Conservation (phyloP, 805 yeast species). For the Cyberlindnera xylosilytica region DNA sequence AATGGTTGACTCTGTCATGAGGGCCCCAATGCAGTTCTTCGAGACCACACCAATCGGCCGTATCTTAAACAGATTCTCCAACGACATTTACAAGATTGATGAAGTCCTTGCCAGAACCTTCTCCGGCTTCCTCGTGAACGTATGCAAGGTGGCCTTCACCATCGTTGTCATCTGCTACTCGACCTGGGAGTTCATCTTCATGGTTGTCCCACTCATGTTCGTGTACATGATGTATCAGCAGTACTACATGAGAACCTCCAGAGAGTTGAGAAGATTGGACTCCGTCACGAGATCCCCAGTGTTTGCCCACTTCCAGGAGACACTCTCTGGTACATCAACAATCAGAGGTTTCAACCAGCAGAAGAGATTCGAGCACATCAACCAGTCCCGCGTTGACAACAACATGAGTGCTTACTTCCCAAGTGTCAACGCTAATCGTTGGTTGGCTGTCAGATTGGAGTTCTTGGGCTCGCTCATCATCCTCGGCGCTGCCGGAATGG, state of each 20-base stretch:
- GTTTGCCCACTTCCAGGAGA: conserved; percentile 81
- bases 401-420: conserved; percentile 94
- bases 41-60: conserved; percentile 96
- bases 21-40: conserved; percentile 94
- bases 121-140: conserved; percentile 61
- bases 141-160: conserved; percentile 67
- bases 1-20: conserved; percentile 71
- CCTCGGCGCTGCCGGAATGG: conserved; percentile 78
- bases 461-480: conserved; percentile 87
- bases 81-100: conserved; percentile 86
- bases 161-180: conserved; percentile 76
- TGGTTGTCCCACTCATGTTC: conserved; percentile 66
- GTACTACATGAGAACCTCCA: conserved; percentile 69
- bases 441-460: conserved; percentile 95
- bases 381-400: conserved; percentile 70
- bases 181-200: conserved; percentile 79
- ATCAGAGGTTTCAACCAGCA: conserved; percentile 73
- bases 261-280: conserved; percentile 81
- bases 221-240: conserved; percentile 72
- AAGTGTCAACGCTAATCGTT: conserved; percentile 87
- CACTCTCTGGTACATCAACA: conserved; percentile 70
- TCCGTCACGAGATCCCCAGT: conserved; percentile 79
- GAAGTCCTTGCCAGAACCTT: conserved; percentile 71
- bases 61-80: conserved; percentile 85
- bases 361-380: conserved; percentile 59